phyloP scores from a whole-genome alignment of 768 basidiomycete genomes.

The Rhizopogon vinicolor region DNA sequence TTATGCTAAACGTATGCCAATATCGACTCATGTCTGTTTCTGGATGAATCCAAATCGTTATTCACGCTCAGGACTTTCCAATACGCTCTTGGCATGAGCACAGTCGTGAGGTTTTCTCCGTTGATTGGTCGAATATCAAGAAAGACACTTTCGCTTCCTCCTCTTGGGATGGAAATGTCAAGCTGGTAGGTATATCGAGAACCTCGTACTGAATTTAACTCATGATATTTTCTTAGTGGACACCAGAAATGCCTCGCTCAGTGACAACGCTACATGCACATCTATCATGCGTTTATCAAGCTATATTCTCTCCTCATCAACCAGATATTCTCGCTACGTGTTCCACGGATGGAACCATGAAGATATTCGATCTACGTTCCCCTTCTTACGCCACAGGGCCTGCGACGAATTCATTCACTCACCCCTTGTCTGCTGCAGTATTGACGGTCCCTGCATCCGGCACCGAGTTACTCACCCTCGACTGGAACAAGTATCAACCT shows the following conservation, averaged over 20 bases:
- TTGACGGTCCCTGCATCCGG: slow-evolving; percentile 76
- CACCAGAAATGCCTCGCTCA: slow-evolving; percentile 75
- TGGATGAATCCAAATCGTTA: slow-evolving; percentile 17
- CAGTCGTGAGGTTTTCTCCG: slow-evolving; percentile 84
- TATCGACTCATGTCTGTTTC: background rate
- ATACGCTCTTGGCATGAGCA: slow-evolving; percentile 95
- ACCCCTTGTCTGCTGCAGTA: slow-evolving; percentile 64
- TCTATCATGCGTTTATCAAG: slow-evolving; percentile 81
- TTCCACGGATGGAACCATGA: slow-evolving; percentile 82
- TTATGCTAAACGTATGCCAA: slow-evolving; percentile 68
- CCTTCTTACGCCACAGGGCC: slow-evolving; percentile 55
- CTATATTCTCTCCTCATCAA: slow-evolving; percentile 89
- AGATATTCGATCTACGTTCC: slow-evolving; percentile 74
- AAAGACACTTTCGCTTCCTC: slow-evolving; percentile 85
- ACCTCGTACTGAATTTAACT: background rate
- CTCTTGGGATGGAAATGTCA: slow-evolving; percentile 90
- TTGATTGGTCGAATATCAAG: slow-evolving; percentile 94
- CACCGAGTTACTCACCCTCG: slow-evolving; percentile 75
- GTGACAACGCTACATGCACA: slow-evolving; percentile 81
- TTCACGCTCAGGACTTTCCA: slow-evolving; percentile 65
- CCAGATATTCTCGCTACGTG: slow-evolving; percentile 79
- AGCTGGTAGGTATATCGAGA: slow-evolving; percentile 57
- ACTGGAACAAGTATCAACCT: slow-evolving; percentile 92
- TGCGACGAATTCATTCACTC: slow-evolving; percentile 52
- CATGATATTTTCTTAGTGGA: slow-evolving; percentile 59